A percentile compares a stretch with the other conserved stretches of the same genome.
Conservation (phyloP, 2,329 filamentous ascomycete genomes). For the Dothidotthia symphoricarpi region DNA sequence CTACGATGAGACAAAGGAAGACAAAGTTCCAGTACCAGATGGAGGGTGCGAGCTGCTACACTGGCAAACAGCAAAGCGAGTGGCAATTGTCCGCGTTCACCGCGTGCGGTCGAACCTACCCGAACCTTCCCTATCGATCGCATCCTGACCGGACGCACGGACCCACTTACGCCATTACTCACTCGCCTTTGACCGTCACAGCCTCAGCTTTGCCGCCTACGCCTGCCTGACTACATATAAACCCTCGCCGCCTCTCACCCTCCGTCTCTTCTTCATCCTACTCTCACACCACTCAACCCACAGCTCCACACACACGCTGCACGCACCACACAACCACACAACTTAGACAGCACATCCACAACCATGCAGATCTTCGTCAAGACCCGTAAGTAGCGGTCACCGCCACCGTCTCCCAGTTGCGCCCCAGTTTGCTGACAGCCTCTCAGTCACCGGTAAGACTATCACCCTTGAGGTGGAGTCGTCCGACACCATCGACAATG, state of each 20-base stretch:
- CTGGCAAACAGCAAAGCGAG: constrained; percentile 11
- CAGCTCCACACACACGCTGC: constrained; percentile 8
- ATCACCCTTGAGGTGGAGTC: constrained; percentile 67
- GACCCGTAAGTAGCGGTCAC: constrained; percentile 67
- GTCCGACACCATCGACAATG: constrained; percentile 91
- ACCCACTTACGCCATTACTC: constrained; percentile 34
- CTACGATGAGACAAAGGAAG: constrained; percentile 5
- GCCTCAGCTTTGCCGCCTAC: constrained; percentile 34
- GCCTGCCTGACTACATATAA: constrained; percentile 32
- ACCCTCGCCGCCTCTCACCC: constrained; percentile 19
- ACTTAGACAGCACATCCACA: constrained; percentile 7
- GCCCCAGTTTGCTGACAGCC: constrained; percentile 34
- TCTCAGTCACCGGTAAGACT: constrained; percentile 63
- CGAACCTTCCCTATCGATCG: constrained; percentile 34
- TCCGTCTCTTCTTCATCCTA: constrained; percentile 18
- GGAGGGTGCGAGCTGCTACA: constrained; percentile 10
- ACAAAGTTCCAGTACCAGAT: constrained; percentile 2
- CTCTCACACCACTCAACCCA: constrained; percentile 12
- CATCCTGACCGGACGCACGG: constrained; percentile 33
- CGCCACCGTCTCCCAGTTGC: constrained; percentile 12
- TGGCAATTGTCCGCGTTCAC: constrained; percentile 10
- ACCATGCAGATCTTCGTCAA: constrained; percentile 98
- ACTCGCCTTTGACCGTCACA: constrained; percentile 27
- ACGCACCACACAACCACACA: constrained; percentile 12
- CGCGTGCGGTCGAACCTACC: constrained; percentile 27